Conservation (phyloP, 2,329 filamentous ascomycete genomes). For the Diaporthe amygdali region DNA sequence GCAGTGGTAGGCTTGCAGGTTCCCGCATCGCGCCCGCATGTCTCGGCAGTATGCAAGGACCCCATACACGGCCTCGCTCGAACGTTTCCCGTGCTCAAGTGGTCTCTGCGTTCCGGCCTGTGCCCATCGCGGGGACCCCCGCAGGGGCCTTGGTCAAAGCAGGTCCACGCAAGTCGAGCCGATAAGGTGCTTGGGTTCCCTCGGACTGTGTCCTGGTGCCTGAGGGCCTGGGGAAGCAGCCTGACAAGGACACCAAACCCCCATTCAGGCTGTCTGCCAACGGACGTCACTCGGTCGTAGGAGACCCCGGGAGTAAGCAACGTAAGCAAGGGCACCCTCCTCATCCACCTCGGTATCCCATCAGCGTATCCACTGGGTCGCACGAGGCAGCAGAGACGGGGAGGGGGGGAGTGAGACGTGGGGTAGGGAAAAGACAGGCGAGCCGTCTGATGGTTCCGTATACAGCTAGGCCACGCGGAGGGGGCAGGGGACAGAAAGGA, state of each 20-base stretch:
- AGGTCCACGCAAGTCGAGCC: background rate
- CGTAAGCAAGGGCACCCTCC: background rate
- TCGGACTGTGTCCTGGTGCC: slow-evolving; percentile 4
- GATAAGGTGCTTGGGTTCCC: background rate
- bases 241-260: slow-evolving; percentile 1
- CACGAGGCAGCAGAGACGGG: background rate
- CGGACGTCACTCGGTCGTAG: slow-evolving; percentile 10
- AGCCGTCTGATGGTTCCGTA: background rate
- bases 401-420: slow-evolving; percentile 1
- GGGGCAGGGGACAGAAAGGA: background rate
- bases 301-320: slow-evolving; percentile 13
- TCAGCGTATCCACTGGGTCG: background rate
- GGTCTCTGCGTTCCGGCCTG: background rate
- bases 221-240: background rate
- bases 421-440: slow-evolving; percentile 2
- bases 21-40: slow-evolving; percentile 16
- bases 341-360: background rate
- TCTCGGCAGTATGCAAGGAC: slow-evolving; percentile 19
- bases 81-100: background rate
- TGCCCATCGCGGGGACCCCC: background rate
- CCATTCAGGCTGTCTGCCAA: background rate
- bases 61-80: background rate
- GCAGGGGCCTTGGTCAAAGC: background rate
- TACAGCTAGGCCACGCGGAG: background rate
- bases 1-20: slow-evolving; percentile 14